These are phyloP conservation scores for Stentor roeselii DNA, from an alignment of 73 alveolate genomes.

Conservation along the genomic window DNA sequence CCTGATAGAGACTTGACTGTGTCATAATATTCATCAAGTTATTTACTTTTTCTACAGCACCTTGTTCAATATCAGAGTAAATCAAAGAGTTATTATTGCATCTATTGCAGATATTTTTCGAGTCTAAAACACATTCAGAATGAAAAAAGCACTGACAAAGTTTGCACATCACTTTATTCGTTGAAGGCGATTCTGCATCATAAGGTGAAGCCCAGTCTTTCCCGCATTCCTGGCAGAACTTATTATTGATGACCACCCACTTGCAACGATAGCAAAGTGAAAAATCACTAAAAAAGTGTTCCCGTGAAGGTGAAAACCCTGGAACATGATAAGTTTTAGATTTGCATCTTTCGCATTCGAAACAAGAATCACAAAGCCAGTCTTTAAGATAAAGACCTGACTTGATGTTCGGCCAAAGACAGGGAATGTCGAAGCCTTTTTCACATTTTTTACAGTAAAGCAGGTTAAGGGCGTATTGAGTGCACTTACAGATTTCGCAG, in stretches of 20 bases:
- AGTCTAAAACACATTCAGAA: not conserved
- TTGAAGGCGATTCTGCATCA: not conserved
- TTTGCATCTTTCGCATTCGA: not conserved
- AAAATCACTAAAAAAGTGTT: constrained; percentile 9
- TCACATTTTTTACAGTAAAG: constrained; percentile 10
- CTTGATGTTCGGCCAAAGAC: constrained; percentile 18
- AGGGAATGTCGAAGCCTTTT: not conserved
- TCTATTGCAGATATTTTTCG: not conserved
- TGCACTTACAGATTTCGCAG: constrained; percentile 10
- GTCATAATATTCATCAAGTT: not conserved
- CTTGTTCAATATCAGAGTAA: constrained; percentile 8
- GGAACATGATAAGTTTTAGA: not conserved
- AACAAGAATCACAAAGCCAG: constrained; percentile 27
- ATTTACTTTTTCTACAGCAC: constrained; percentile 1
- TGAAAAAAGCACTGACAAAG: constrained; percentile 21
- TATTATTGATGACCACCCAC: constrained; percentile 7
- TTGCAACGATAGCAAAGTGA: constrained; percentile 18
- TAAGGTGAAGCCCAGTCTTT: constrained; percentile 28
- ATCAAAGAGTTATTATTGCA: constrained; percentile 2
- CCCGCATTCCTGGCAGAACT: constrained; percentile 26
- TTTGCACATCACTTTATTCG: not conserved
- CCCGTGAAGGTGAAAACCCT: constrained; percentile 4
- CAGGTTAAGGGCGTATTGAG: constrained; percentile 6
- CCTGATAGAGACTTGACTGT: constrained; percentile 3
- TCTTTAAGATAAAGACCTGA: not conserved